phyloP scores from a whole-genome alignment of 768 basidiomycete species.

The Obba rivulosa region DNA sequence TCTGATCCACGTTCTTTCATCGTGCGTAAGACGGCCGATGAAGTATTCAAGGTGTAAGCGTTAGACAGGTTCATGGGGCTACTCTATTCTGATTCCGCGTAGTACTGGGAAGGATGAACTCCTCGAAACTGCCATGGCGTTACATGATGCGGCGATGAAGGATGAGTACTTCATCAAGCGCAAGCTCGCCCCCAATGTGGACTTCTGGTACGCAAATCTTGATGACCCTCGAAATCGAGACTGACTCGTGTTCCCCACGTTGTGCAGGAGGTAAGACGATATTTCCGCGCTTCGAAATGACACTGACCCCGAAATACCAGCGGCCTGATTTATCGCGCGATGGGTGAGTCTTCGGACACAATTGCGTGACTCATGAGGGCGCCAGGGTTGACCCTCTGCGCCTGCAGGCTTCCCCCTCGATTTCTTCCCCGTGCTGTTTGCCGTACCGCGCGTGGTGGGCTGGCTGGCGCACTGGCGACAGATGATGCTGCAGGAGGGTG shows the following conservation, averaged over 20 bases:
- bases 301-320: conserved; percentile 31
- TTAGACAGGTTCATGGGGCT: not conserved
- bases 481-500: conserved; percentile 89
- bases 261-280: conserved; percentile 44
- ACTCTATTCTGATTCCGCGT: not conserved
- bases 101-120: conserved; percentile 85
- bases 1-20: conserved; percentile 91
- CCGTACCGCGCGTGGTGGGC: conserved; percentile 86
- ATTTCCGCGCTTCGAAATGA: conserved; percentile 1
- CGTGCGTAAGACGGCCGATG: conserved; percentile 84
- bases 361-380: not conserved
- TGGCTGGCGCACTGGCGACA: conserved; percentile 95
- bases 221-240: too few species aligned
- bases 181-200: conserved; percentile 84
- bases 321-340: conserved; percentile 85
- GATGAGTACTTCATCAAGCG: conserved; percentile 86
- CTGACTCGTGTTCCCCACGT: too few species aligned
- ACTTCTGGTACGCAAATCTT: conserved; percentile 66
- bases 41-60: conserved; percentile 85
- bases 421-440: conserved; percentile 92
- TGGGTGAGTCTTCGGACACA: conserved; percentile 50
- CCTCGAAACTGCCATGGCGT: conserved; percentile 82
- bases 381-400: not conserved
- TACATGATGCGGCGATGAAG: conserved; percentile 85
- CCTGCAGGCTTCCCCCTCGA: conserved; percentile 80